Base-by-base conservation (phyloP, 345 rosid genomes). In the Turnera subulata region DNA sequence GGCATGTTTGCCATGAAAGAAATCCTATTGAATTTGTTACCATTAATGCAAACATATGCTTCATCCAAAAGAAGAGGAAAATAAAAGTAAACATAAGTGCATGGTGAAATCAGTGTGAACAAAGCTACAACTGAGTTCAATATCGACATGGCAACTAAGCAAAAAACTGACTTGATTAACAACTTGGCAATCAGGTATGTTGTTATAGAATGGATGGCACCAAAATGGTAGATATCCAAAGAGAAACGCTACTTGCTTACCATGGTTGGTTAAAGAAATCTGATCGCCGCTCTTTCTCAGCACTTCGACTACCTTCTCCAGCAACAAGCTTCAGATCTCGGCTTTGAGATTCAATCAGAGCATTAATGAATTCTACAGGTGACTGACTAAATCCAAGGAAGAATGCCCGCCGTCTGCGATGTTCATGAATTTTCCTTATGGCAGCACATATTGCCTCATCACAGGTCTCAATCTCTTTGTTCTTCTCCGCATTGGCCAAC, bases 361-460 rank as follows among this genome's bases (percentile, higher is more conserved):
- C 90, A 63, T 93, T 85, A 49, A 89, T 84, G 69, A 93, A 93
- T 61, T 93, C 99, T 44, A 85, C 95, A 35, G 99, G 99, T 25
- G 96, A 89, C 55, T 89, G 99, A 72, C 99, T 89, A 69, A 92
- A 89, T 48, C 98, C 98, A 58, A 92, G 91, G 70, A 92, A 92
- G 68, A 92, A 92, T 1, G 97, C 96, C 18, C 97, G 71, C 57
- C 99, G 79, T 69, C 86, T 78, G 12, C 99, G 81, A 67, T 93
- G 99, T 70, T 89, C 99, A 39, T 89, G 95, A 56, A 93, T 85
- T 76, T 93, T 93, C 78, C 89, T 84, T 61, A 89, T 82, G 24
- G 99, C 95, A 64, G 73, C 73, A 70, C 90, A 84, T 79, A 93
- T 93, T 42, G 96, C 86, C 75, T 93, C 99, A 63, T 93, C 97